These are phyloP conservation scores for Digitaria exilis DNA, from an alignment of 202 grass and related monocot genomes.

Conservation along the genomic window DNA sequence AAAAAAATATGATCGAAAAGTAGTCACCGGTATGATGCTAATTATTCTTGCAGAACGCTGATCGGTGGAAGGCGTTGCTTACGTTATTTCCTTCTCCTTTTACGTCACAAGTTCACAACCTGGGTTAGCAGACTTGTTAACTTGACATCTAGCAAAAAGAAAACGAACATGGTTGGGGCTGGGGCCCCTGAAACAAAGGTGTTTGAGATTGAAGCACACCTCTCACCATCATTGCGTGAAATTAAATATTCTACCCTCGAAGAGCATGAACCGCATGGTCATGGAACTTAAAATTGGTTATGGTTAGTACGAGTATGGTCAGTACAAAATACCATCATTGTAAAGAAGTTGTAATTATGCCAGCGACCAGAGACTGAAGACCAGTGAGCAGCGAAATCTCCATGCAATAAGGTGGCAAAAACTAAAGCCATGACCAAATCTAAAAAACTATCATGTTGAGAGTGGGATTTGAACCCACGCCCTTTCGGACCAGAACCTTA, in stretches of 20 bases:
- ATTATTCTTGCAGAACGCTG: neutral
- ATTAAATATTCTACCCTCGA: neutral
- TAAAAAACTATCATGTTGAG: conserved; percentile 32
- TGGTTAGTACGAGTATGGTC: neutral
- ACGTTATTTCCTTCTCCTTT: conserved; percentile 15
- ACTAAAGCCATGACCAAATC: too few relatives aligned
- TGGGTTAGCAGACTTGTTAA: neutral
- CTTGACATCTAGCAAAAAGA: neutral
- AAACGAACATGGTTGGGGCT: neutral
- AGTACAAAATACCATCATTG: neutral
- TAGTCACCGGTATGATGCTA: neutral
- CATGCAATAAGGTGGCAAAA: neutral
- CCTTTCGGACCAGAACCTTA: conserved; percentile 94
- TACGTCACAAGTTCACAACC: too few relatives aligned
- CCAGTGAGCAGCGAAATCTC: neutral
- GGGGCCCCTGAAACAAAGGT: neutral
- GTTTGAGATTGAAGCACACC: neutral
- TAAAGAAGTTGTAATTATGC: neutral
- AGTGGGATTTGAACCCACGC: conserved; percentile 96
- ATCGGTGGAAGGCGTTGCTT: neutral
- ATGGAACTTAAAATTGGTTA: neutral
- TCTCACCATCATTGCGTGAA: conserved; percentile 16
- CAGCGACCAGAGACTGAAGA: too few relatives aligned
- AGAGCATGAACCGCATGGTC: neutral
- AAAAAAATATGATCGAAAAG: neutral